A percentile compares a stretch with the other conserved stretches of the same genome.
Conservation (phyloP, 495 filamentous ascomycete species). For the Talaromyces nanjingensis region DNA sequence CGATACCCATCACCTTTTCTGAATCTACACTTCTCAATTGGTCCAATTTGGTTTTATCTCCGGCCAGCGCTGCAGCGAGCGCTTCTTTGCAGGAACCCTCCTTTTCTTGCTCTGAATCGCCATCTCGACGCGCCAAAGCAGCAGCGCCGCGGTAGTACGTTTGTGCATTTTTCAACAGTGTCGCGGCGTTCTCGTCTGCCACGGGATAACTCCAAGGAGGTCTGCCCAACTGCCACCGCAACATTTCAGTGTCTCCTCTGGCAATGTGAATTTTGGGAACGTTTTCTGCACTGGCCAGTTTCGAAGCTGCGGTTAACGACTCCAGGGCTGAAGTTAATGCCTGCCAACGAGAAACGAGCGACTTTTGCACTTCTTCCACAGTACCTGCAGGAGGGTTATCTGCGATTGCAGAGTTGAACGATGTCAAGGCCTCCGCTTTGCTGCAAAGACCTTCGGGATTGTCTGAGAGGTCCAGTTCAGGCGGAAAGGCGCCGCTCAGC, state of each 20-base stretch:
- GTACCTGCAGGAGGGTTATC: conserved; percentile 27
- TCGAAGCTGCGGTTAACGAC: conserved; percentile 46
- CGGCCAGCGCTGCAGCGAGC: conserved; percentile 36
- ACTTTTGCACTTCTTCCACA: conserved; percentile 20
- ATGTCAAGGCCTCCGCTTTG: conserved; percentile 52
- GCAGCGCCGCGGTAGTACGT: conserved; percentile 59
- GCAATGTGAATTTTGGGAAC: conserved; percentile 52
- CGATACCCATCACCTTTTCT: conserved; percentile 27
- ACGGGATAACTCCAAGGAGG: conserved; percentile 36
- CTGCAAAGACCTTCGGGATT: conserved; percentile 46
- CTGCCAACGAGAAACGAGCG: conserved; percentile 38
- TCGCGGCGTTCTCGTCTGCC: conserved; percentile 39
- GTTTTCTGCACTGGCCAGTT: conserved; percentile 43
- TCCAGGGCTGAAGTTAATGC: conserved; percentile 40
- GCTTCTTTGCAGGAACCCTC: conserved; percentile 41
- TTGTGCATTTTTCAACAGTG: conserved; percentile 54
- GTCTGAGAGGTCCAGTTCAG: conserved; percentile 30
- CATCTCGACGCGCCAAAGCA: conserved; percentile 36
- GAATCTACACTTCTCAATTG: conserved; percentile 25
- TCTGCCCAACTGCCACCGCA: conserved; percentile 47
- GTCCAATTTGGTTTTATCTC: conserved; percentile 32
- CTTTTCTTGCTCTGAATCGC: conserved; percentile 34
- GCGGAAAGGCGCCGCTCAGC: conserved; percentile 35
- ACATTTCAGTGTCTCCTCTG: conserved; percentile 57
- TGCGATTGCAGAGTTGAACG: conserved; percentile 39